Conservation (phyloP, 2,329 filamentous ascomycete species). For the Xylariomycetidae sp. region DNA sequence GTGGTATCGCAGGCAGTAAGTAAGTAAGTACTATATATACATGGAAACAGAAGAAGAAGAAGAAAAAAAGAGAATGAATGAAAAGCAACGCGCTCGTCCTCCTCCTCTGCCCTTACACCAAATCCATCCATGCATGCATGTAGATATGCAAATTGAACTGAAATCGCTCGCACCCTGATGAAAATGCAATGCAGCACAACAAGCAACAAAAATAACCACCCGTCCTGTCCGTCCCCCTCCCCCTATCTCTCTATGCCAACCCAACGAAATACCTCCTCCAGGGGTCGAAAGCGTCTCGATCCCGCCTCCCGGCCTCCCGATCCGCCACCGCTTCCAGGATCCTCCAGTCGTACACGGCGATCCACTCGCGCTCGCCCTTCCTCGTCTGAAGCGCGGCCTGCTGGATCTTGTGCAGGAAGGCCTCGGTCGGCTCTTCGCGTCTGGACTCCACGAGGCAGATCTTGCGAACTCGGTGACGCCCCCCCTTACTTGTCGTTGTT, state of each 20-base stretch:
- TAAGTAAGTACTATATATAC: too few species aligned
- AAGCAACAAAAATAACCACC: constrained; percentile 1
- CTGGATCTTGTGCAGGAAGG: constrained; percentile 31
- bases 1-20: too few species aligned
- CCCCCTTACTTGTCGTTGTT: too few species aligned
- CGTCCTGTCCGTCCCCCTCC: too few species aligned
- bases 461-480: constrained; percentile 16
- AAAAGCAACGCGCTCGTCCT: neutral
- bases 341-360: constrained; percentile 44
- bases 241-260: constrained; percentile 35
- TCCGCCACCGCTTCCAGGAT: constrained; percentile 36
- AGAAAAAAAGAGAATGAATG: neutral
- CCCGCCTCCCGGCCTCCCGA: constrained; percentile 31
- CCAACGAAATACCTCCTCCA: constrained; percentile 42
- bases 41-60: neutral
- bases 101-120: too few species aligned
- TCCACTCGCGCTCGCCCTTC: constrained; percentile 29
- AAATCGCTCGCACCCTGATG: too few species aligned
- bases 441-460: constrained; percentile 39
- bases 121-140: too few species aligned
- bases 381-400: constrained; percentile 20
- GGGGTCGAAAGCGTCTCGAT: constrained; percentile 32
- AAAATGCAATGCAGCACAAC: too few species aligned
- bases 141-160: too few species aligned
- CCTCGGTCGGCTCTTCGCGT: constrained; percentile 23